Evolutionary conservation across 305 asterid genomes (phyloP).

Genomic region (Rubia tinctorum): DNA sequence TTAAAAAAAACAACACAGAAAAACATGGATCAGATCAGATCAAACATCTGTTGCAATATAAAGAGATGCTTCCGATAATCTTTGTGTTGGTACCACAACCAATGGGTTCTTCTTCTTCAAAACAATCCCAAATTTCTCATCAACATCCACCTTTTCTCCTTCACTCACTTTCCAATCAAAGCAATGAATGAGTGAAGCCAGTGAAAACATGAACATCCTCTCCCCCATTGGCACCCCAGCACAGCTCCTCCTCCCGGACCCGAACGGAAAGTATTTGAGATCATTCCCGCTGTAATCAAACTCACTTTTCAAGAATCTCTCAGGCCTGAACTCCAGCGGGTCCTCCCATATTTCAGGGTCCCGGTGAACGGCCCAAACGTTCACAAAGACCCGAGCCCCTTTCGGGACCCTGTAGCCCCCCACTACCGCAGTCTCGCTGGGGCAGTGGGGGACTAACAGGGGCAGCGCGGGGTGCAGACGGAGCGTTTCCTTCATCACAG

Average conservation of each 20-base stretch:
- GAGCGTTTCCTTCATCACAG: neutral
- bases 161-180: constrained; percentile 62
- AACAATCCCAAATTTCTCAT: constrained; percentile 80
- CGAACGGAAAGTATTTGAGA: constrained; percentile 15
- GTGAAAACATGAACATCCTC: constrained; percentile 68
- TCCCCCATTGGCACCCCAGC: constrained; percentile 66
- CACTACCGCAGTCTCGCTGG: neutral
- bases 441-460: neutral
- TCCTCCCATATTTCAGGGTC: constrained; percentile 5
- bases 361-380: neutral
- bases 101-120: constrained; percentile 55
- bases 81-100: constrained; percentile 57
- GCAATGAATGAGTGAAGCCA: constrained; percentile 65
- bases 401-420: constrained; percentile 7
- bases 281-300: constrained; percentile 5
- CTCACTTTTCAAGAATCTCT: neutral
- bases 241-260: constrained; percentile 71
- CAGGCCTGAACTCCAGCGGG: constrained; percentile 7
- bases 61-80: constrained; percentile 41
- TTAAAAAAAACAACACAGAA: too few species aligned
- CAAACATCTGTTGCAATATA: constrained; percentile 20
- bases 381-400: neutral
- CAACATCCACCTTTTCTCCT: constrained; percentile 46
- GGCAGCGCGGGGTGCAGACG: neutral
- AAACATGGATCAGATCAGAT: neutral